Evolutionary conservation across 1,139 yeast species (phyloP).

Genomic region (Sugiyamaella neomexicana): DNA sequence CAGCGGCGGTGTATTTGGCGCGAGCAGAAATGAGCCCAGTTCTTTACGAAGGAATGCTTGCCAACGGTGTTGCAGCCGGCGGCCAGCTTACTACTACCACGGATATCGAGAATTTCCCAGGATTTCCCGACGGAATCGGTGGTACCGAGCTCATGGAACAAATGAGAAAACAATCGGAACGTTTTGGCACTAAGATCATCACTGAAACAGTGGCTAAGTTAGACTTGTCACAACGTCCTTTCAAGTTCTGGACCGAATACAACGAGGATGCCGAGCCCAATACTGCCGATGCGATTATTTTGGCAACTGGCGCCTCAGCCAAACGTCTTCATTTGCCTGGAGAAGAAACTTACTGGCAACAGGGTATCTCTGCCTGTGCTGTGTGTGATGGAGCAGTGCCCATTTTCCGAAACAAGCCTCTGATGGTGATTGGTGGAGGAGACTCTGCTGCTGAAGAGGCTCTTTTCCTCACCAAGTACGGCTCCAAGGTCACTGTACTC

Average conservation of each 20-base stretch:
- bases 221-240: conserved; percentile 81
- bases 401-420: conserved; percentile 94
- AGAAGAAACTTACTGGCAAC: conserved; percentile 97
- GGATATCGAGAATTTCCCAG: conserved; percentile 93
- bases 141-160: conserved; percentile 89
- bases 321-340: conserved; percentile 92
- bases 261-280: conserved; percentile 78
- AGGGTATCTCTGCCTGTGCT: conserved; percentile 98
- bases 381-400: conserved; percentile 99
- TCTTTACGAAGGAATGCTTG: conserved; percentile 91
- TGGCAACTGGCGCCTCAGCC: conserved; percentile 98
- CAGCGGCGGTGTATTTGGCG: conserved; percentile 95
- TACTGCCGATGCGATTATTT: conserved; percentile 86
- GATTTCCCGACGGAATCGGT: conserved; percentile 91
- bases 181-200: conserved; percentile 89
- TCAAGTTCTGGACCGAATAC: conserved; percentile 96
- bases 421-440: conserved; percentile 98
- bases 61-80: conserved; percentile 98
- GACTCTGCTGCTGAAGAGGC: conserved; percentile 99
- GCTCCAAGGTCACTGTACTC: conserved; percentile 86
- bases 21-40: conserved; percentile 96
- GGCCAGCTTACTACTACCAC: conserved; percentile 98
- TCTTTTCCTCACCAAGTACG: conserved; percentile 90
- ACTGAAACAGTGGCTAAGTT: conserved; percentile 93
- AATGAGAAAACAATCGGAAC: conserved; percentile 83